Evolutionary conservation across 192 early-diverging fungal species (phyloP), one percentile per base, ranked within the genome.

Genomic region (Backusella tarrabulga): DNA sequence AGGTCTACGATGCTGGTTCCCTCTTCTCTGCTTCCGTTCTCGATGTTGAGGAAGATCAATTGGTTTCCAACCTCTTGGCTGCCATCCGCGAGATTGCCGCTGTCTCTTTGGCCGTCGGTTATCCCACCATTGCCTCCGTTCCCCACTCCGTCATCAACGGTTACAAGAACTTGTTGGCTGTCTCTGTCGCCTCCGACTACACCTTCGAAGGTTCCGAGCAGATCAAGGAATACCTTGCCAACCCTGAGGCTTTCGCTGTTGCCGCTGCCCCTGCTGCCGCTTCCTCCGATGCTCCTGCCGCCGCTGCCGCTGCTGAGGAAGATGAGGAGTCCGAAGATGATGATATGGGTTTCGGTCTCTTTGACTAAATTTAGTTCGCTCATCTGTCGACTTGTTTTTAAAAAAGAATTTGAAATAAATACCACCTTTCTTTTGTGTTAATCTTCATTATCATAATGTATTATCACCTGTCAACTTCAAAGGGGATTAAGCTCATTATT

Each of bases 141-240:
- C 98, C 97, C 72, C 98, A 99, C 95, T 86, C 94, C 77, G 83
- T 96, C 85, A 92, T 95, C 93, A 98, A 98, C 91, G 91, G 93
- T 80, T 99, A 96, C 95, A 99, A 98, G 95, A 94, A 97, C 80
- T 81, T 99, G 78, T 88, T 99, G 85, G 90, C 91, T 79, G 87
- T 98, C 86, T 96, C 94, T 81, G 83, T 97, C 73, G 90, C 91
- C 81, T 93, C 93, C 86, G 93, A 95, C 80, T 96, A 97, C 91
- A 93, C 93, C 81, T 97, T 97, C 86, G 87, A 91, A 71, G 94
- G 91, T 77, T 90, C 93, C 74, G 95, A 97, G 89, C 88, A 92
- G 89, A 92, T 99, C 90, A 97, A 97, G 92, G 95, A 93, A 83
- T 93, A 93, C 87, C 89, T 99, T 79, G 95, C 91, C 79, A 93